Percentiles rank a stretch among this genome's conserved stretches.
Conservation (phyloP, 805 yeast genomes). For the Hemisphaericaspora nanyangensis region DNA sequence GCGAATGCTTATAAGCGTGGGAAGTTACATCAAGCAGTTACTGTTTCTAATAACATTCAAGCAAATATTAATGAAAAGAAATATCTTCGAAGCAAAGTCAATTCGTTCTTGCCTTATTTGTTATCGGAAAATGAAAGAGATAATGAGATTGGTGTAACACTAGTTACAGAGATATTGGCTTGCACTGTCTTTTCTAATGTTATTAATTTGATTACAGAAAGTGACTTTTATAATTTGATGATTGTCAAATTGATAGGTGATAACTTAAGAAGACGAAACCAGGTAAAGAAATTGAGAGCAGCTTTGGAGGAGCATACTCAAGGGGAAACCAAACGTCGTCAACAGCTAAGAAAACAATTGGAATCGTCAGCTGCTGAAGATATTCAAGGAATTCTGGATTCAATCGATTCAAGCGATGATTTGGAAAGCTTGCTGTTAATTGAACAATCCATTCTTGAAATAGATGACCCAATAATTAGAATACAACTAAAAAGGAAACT, state of each 20-base stretch:
- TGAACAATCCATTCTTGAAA: too few species aligned
- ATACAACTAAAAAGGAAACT: conserved; percentile 11
- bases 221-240: conserved; percentile 72
- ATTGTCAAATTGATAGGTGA: conserved; percentile 58
- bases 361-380: conserved; percentile 2
- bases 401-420: too few species aligned
- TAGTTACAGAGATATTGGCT: conserved; percentile 63
- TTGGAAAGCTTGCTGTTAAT: too few species aligned
- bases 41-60: conserved; percentile 4
- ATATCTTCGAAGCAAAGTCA: conserved; percentile 45
- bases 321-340: background rate
- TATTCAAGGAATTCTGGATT: background rate
- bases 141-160: conserved; percentile 45
- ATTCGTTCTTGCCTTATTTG: conserved; percentile 45
- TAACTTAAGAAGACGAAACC: conserved; percentile 66
- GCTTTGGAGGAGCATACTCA: conserved; percentile 64
- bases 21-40: conserved; percentile 56
- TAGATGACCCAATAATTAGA: background rate
- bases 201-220: conserved; percentile 55
- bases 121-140: conserved; percentile 43
- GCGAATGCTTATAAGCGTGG: conserved; percentile 48
- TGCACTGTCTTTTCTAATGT: conserved; percentile 48
- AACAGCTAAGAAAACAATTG: background rate
- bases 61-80: conserved; percentile 38
- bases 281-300: conserved; percentile 67